These are phyloP conservation scores for Suhomyces chickasaworum DNA, from an alignment of 1,139 yeast genomes.

Conservation along the genomic window DNA sequence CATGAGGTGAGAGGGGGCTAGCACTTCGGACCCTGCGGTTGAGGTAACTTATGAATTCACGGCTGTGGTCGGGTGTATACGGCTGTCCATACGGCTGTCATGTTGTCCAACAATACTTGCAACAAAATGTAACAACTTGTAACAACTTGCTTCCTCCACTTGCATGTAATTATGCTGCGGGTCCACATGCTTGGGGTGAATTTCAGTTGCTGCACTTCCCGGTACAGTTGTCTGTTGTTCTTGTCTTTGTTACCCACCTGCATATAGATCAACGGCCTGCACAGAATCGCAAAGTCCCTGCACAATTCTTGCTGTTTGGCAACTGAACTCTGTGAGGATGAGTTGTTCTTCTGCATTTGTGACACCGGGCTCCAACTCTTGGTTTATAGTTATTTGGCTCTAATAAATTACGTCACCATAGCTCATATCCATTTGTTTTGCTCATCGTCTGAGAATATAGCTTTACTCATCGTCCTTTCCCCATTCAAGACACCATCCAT, in stretches of 20 bases:
- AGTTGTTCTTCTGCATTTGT: background rate
- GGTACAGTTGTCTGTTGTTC: background rate
- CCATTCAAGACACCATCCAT: constrained; percentile 50
- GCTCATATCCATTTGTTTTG: background rate
- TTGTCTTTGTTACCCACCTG: background rate
- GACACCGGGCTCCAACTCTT: too few relatives aligned
- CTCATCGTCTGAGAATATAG: background rate
- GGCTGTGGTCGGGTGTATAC: too few relatives aligned
- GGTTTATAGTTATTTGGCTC: too few relatives aligned
- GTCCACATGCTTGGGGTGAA: background rate
- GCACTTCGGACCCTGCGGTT: too few relatives aligned
- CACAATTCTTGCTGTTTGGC: background rate
- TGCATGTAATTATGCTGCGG: background rate
- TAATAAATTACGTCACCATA: background rate
- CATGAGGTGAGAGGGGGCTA: too few relatives aligned
- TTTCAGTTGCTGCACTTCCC: background rate
- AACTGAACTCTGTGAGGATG: background rate
- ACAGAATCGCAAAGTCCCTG: background rate
- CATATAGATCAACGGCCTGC: background rate
- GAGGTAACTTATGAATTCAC: too few relatives aligned
- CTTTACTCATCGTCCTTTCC: constrained; percentile 27
- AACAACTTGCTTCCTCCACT: background rate
- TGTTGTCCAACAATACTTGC: too few relatives aligned
- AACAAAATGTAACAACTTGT: too few relatives aligned
- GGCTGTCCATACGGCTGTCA: too few relatives aligned